phyloP scores from a whole-genome alignment of 257 asterid species.

The Gynochthodes officinalis region DNA sequence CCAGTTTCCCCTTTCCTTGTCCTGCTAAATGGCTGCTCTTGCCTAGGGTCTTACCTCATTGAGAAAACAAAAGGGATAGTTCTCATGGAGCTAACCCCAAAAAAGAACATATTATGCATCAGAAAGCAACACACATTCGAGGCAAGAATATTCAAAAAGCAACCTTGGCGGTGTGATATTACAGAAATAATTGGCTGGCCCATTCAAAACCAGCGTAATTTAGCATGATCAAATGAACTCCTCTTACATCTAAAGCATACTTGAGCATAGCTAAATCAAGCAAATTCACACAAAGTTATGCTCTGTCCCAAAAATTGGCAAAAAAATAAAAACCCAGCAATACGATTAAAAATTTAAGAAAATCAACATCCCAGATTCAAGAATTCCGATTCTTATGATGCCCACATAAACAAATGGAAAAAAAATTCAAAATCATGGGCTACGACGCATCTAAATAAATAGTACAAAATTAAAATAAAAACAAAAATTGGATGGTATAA shows the following conservation, averaged over 20 bases:
- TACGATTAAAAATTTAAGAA: conserved; percentile 1
- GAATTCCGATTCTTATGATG: conserved; percentile 23
- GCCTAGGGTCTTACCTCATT: neutral
- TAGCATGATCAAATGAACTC: neutral
- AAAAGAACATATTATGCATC: neutral
- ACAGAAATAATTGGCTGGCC: neutral
- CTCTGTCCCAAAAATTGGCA: neutral
- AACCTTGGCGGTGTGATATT: neutral
- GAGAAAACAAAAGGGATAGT: neutral
- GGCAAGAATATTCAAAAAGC: neutral
- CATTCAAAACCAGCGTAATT: neutral
- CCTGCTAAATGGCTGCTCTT: neutral
- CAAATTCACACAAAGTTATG: neutral
- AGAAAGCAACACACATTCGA: neutral
- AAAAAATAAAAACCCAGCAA: neutral
- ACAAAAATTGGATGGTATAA: too few relatives aligned
- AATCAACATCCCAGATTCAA: conserved; percentile 22
- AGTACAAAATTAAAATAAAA: neutral
- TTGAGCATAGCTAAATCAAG: neutral
- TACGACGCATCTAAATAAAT: neutral
- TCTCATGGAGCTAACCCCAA: neutral
- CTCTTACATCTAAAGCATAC: neutral
- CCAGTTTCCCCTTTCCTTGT: neutral
- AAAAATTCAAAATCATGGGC: neutral
- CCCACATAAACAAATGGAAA: too few relatives aligned